A percentile compares a stretch with the other conserved stretches of the same genome.
Conservation (phyloP, 148 eudicot species). For the Beta vulgaris region DNA sequence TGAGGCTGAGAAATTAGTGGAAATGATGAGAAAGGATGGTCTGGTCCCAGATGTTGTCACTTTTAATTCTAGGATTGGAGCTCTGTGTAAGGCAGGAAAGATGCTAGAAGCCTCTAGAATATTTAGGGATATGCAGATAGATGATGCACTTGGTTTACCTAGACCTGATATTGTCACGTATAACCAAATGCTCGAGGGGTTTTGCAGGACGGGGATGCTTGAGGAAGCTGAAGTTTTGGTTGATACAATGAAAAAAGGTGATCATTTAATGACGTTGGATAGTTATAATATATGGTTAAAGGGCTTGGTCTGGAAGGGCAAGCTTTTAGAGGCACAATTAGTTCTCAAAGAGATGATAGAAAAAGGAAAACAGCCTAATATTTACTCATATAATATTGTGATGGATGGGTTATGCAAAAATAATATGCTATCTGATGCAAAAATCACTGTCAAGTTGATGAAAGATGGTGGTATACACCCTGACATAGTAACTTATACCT, state of each 20-base stretch:
- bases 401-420: conserved; percentile 75
- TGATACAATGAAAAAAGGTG: conserved; percentile 61
- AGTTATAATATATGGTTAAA: conserved; percentile 74
- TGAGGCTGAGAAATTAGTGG: conserved; percentile 77
- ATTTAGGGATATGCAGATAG: conserved; percentile 91
- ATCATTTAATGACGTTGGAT: conserved; percentile 41
- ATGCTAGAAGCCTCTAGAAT: conserved; percentile 81
- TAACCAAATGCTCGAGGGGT: conserved; percentile 77
- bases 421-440: conserved; percentile 73
- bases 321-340: conserved; percentile 55
- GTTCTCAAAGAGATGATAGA: conserved; percentile 61
- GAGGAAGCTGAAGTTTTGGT: conserved; percentile 71
- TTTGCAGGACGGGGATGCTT: conserved; percentile 70
- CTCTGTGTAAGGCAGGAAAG: conserved; percentile 74
- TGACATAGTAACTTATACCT: conserved; percentile 68
- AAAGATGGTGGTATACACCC: conserved; percentile 48
- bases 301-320: conserved; percentile 69
- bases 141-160: conserved; percentile 66
- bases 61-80: conserved; percentile 83
- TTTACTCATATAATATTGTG: conserved; percentile 61
- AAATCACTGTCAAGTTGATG: conserved; percentile 55
- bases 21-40: conserved; percentile 74
- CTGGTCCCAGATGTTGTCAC: conserved; percentile 76
- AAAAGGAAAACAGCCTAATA: conserved; percentile 46
- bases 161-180: conserved; percentile 57